These are phyloP conservation scores for Trichoderma atroviride DNA, from an alignment of 2,329 filamentous ascomycete species.

Conservation along the genomic window DNA sequence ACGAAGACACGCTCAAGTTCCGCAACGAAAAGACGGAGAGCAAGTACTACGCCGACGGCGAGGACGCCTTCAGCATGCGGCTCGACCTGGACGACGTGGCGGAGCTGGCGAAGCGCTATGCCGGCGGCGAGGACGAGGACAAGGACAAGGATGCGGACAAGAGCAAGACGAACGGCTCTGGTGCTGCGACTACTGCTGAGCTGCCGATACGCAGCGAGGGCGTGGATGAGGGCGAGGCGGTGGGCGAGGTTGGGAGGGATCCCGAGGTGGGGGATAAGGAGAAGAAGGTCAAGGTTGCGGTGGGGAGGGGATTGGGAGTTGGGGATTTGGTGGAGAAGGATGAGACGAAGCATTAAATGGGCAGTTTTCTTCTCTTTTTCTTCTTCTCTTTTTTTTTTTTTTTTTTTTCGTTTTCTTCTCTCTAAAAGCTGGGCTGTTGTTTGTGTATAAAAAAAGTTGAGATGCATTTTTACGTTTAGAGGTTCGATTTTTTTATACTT, in stretches of 20 bases:
- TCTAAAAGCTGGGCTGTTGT: background rate
- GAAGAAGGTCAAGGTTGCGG: slow-evolving; percentile 80
- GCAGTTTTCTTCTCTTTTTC: background rate
- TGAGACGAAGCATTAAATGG: slow-evolving; percentile 49
- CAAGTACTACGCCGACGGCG: slow-evolving; percentile 96
- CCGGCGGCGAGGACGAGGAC: slow-evolving; percentile 37
- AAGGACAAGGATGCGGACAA: slow-evolving; percentile 42
- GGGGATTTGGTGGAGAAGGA: slow-evolving; percentile 75
- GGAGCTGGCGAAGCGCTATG: slow-evolving; percentile 49
- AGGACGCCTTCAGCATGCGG: slow-evolving; percentile 93
- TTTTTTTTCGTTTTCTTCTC: background rate
- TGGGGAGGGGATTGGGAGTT: slow-evolving; percentile 78
- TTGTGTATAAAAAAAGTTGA: background rate
- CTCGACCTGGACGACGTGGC: slow-evolving; percentile 73
- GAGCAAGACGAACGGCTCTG: slow-evolving; percentile 41
- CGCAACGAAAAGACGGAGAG: slow-evolving; percentile 80
- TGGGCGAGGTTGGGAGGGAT: slow-evolving; percentile 65
- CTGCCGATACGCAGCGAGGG: slow-evolving; percentile 44
- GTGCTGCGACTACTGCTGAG: slow-evolving; percentile 32
- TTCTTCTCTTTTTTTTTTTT: too few species aligned
- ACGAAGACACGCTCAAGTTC: slow-evolving; percentile 90
- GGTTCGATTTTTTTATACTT: background rate
- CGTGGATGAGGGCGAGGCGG: slow-evolving; percentile 69
- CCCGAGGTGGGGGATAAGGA: slow-evolving; percentile 47
- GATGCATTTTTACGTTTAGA: background rate